These are phyloP conservation scores for Choanephora cucurbitarum DNA, from an alignment of 371 early-diverging fungal species.

Conservation along the genomic window DNA sequence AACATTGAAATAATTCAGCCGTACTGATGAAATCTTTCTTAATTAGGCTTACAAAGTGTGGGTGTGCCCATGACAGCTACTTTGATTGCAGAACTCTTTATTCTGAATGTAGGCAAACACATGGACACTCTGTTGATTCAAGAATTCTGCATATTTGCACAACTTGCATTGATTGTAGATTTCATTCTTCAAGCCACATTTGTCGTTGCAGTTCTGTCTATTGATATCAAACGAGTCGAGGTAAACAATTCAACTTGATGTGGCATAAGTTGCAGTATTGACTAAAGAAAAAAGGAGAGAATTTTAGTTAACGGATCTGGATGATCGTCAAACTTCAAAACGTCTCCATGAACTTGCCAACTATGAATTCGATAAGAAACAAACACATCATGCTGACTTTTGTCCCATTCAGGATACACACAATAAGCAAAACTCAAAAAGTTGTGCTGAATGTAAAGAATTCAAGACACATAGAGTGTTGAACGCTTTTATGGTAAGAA, in stretches of 20 bases:
- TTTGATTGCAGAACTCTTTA: constrained; percentile 54
- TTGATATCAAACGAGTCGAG: constrained; percentile 78
- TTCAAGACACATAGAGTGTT: constrained; percentile 35
- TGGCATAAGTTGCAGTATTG: not conserved
- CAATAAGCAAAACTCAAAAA: constrained; percentile 25
- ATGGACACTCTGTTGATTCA: constrained; percentile 61
- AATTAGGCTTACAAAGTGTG: constrained; percentile 59
- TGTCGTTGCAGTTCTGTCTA: constrained; percentile 68
- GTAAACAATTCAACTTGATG: constrained; percentile 20
- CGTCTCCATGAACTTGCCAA: constrained; percentile 24
- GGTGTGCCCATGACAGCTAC: constrained; percentile 66
- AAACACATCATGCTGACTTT: constrained; percentile 13
- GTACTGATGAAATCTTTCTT: not conserved
- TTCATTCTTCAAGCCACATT: constrained; percentile 74
- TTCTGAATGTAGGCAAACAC: constrained; percentile 56
- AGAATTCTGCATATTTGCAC: constrained; percentile 74
- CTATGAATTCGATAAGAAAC: constrained; percentile 11
- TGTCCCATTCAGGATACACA: constrained; percentile 27
- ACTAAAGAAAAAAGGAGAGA: no score
- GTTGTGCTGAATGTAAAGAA: constrained; percentile 36
- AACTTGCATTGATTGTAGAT: constrained; percentile 68
- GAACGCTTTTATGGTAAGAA: constrained; percentile 34
- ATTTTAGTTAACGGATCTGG: constrained; percentile 33
- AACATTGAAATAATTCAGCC: constrained; percentile 8
- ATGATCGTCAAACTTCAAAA: constrained; percentile 33